These are phyloP conservation scores for Daphne laureola DNA, from an alignment of 441 rosid genomes.

Conservation along the genomic window DNA sequence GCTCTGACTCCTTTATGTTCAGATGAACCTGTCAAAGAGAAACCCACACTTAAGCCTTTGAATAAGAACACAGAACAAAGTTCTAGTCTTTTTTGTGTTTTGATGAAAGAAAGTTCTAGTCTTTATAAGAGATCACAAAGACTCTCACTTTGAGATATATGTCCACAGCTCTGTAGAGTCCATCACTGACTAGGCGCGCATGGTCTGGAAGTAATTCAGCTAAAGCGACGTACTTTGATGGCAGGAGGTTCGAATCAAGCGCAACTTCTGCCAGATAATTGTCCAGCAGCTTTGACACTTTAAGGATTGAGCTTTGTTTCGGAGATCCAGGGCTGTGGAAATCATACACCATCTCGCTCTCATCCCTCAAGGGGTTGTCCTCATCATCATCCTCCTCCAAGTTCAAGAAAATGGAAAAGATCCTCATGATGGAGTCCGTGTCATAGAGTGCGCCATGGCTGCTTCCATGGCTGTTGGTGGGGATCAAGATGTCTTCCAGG, in stretches of 20 bases:
- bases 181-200: slow-evolving; percentile 79
- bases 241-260: slow-evolving; percentile 58
- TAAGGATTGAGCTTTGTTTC: slow-evolving; percentile 81
- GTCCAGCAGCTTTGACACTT: slow-evolving; percentile 85
- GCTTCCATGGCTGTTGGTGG: slow-evolving; percentile 51
- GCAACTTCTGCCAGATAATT: slow-evolving; percentile 85
- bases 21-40: slow-evolving; percentile 59
- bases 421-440: slow-evolving; percentile 71
- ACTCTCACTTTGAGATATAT: slow-evolving; percentile 69
- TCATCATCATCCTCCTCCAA: slow-evolving; percentile 76
- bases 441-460: slow-evolving; percentile 58
- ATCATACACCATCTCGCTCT: slow-evolving; percentile 75
- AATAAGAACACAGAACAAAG: not conserved
- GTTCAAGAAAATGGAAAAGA: slow-evolving; percentile 78
- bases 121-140: not conserved
- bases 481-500: slow-evolving; percentile 84
- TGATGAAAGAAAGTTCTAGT: not conserved
- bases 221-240: slow-evolving; percentile 71
- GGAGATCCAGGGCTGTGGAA: slow-evolving; percentile 93
- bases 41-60: slow-evolving; percentile 1
- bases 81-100: too few relatives aligned
- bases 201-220: slow-evolving; percentile 91
- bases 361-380: slow-evolving; percentile 52
- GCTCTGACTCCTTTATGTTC: slow-evolving; percentile 78
- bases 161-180: slow-evolving; percentile 82